phyloP scores from a whole-genome alignment of 768 basidiomycete genomes.

The Leucocoprinus sp. region DNA sequence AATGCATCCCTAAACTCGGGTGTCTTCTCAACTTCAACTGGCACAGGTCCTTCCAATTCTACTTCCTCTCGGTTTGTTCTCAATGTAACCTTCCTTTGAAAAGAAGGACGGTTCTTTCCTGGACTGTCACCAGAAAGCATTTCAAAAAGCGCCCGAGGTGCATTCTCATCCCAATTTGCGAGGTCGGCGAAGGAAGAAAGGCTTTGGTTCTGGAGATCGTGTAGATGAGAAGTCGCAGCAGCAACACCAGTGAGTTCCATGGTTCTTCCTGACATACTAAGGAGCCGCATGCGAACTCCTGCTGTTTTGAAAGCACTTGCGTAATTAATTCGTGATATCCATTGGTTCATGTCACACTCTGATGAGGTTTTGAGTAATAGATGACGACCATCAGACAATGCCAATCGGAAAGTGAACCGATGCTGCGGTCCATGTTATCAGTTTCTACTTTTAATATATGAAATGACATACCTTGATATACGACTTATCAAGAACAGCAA shows the following conservation, averaged over 20 bases:
- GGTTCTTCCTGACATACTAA: constrained; percentile 59
- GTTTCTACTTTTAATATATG: not conserved
- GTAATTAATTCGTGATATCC: constrained; percentile 92
- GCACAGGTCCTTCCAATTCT: constrained; percentile 34
- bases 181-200: constrained; percentile 19
- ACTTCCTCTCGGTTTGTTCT: constrained; percentile 22
- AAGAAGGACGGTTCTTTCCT: constrained; percentile 16
- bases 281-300: constrained; percentile 72
- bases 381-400: constrained; percentile 70
- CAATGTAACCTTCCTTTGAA: constrained; percentile 23
- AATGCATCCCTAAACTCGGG: constrained; percentile 77
- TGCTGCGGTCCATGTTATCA: constrained; percentile 32
- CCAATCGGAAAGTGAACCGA: constrained; percentile 67
- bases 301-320: constrained; percentile 86
- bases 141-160: constrained; percentile 32
- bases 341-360: constrained; percentile 73
- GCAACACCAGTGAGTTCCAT: constrained; percentile 77
- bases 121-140: constrained; percentile 28
- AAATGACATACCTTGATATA: constrained; percentile 58
- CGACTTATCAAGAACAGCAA: constrained; percentile 74
- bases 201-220: constrained; percentile 46
- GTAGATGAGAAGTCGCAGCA: constrained; percentile 77
- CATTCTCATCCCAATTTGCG: constrained; percentile 36
- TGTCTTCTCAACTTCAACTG: constrained; percentile 46
- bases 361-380: constrained; percentile 69